Evolutionary conservation across 164 flowering plant species (phyloP).

Genomic region (Macadamia integrifolia): DNA sequence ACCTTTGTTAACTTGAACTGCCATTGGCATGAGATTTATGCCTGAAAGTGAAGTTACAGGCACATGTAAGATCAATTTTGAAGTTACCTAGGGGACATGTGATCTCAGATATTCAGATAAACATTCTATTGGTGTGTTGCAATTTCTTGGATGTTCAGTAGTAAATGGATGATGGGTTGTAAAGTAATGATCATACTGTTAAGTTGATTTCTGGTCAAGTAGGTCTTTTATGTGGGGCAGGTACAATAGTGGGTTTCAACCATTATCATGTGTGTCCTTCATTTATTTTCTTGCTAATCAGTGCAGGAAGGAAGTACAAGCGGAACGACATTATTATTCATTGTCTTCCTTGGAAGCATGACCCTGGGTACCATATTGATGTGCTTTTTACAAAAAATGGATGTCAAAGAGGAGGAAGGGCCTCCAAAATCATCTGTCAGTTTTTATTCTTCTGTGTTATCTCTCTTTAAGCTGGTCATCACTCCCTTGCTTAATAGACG

Average conservation of each 20-base stretch:
- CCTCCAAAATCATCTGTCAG: constrained; percentile 29
- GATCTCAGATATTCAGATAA: too few species aligned
- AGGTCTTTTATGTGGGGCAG: too few species aligned
- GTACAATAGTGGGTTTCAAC: too few species aligned
- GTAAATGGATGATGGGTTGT: neutral
- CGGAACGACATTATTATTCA: constrained; percentile 65
- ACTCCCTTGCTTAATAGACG: constrained; percentile 54
- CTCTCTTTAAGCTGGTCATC: constrained; percentile 38
- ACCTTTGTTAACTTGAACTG: too few species aligned
- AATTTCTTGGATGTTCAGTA: neutral
- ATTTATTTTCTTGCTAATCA: neutral
- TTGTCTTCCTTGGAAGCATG: constrained; percentile 76
- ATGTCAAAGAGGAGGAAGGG: constrained; percentile 34
- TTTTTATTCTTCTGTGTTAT: constrained; percentile 34
- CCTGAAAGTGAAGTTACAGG: too few species aligned
- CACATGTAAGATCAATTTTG: too few species aligned
- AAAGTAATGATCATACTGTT: neutral
- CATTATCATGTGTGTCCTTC: too few species aligned
- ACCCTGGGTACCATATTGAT: constrained; percentile 71
- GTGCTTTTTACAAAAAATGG: constrained; percentile 65
- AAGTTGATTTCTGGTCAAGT: too few species aligned
- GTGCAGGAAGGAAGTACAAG: constrained; percentile 67
- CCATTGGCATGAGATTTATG: too few species aligned
- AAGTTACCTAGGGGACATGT: too few species aligned
- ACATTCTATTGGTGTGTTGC: neutral